phyloP scores from a whole-genome alignment of 495 filamentous ascomycete genomes.

The Staphylotrichum tortipilum region DNA sequence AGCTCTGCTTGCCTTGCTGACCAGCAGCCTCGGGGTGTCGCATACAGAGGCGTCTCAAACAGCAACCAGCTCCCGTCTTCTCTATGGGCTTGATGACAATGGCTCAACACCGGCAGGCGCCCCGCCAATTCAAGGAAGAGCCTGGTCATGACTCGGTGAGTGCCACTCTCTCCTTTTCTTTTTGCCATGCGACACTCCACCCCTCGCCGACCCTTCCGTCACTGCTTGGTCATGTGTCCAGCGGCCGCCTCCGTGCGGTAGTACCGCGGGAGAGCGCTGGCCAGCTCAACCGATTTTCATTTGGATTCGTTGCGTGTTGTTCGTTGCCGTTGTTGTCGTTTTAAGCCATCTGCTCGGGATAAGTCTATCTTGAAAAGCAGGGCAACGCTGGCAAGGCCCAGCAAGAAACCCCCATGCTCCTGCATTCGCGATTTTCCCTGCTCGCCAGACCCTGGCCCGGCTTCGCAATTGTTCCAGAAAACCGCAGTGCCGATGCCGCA shows the following conservation, averaged over 20 bases:
- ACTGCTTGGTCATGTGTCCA: slow-evolving; percentile 1
- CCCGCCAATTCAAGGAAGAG: slow-evolving; percentile 32
- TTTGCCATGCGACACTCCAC: not conserved
- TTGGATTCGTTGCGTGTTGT: too few species aligned
- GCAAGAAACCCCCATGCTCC: slow-evolving; percentile 3
- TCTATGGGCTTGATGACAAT: slow-evolving; percentile 33
- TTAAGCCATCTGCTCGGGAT: slow-evolving; percentile 1
- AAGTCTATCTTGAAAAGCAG: slow-evolving; percentile 2
- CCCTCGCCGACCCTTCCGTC: slow-evolving; percentile 8
- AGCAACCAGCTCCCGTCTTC: not conserved
- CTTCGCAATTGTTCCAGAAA: slow-evolving; percentile 32
- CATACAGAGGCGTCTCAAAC: not conserved
- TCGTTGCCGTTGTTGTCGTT: too few species aligned
- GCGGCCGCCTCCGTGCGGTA: slow-evolving; percentile 1
- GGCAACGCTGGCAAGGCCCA: not conserved
- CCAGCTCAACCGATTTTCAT: not conserved
- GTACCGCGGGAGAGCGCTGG: not conserved
- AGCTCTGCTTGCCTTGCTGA: too few species aligned
- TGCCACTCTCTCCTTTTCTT: slow-evolving; percentile 14
- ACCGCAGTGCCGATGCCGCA: slow-evolving; percentile 24
- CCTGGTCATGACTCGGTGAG: slow-evolving; percentile 31
- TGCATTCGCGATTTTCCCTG: slow-evolving; percentile 4
- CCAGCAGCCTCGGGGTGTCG: not conserved
- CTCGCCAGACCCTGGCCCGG: slow-evolving; percentile 9
- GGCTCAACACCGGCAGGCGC: slow-evolving; percentile 33